A percentile compares a stretch with the other conserved stretches of the same genome.
phyloP scores from a whole-genome alignment of 805 yeast species.

The Cyberlindnera nakhonratchasimensis region DNA sequence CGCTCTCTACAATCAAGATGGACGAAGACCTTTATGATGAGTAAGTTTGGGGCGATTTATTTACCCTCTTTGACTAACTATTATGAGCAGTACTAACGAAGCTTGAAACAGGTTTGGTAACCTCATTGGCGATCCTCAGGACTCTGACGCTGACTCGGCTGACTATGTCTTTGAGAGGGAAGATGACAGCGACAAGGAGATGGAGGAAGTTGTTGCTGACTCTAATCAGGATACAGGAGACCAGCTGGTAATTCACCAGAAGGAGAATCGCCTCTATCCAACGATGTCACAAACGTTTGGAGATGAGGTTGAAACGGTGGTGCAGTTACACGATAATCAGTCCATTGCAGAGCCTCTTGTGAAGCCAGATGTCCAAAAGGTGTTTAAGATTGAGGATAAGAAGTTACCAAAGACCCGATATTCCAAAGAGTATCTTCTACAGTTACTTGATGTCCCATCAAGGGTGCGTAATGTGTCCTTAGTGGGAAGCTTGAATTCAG shows the following conservation, averaged over 20 bases:
- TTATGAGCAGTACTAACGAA: conserved; percentile 1
- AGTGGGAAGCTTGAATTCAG: conserved; percentile 79
- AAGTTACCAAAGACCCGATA: conserved; percentile 58
- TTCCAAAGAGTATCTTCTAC: conserved; percentile 58
- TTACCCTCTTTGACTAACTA: neutral
- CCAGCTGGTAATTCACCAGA: conserved; percentile 37
- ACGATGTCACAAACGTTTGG: conserved; percentile 49
- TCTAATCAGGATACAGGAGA: conserved; percentile 13
- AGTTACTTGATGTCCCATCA: conserved; percentile 50
- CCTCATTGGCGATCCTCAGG: conserved; percentile 49
- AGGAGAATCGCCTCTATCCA: conserved; percentile 44
- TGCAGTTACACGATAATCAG: conserved; percentile 52
- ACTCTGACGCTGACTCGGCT: conserved; percentile 43
- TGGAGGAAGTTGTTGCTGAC: too few relatives aligned
- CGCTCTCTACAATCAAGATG: conserved; percentile 37
- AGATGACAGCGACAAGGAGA: conserved; percentile 27
- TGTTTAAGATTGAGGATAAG: conserved; percentile 46
- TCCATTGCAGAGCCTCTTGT: conserved; percentile 62
- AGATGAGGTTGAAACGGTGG: conserved; percentile 60
- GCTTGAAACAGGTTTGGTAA: conserved; percentile 58
- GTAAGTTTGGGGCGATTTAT: conserved; percentile 27
- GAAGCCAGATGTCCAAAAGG: conserved; percentile 42
- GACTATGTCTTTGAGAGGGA: conserved; percentile 18
- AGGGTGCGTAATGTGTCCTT: conserved; percentile 71
- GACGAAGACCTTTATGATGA: conserved; percentile 78